Percentiles rank a stretch among this genome's conserved stretches.
These are phyloP conservation scores for Aureobasidium leucospermi DNA, from an alignment of 2,329 filamentous ascomycete genomes.

Conservation along the genomic window DNA sequence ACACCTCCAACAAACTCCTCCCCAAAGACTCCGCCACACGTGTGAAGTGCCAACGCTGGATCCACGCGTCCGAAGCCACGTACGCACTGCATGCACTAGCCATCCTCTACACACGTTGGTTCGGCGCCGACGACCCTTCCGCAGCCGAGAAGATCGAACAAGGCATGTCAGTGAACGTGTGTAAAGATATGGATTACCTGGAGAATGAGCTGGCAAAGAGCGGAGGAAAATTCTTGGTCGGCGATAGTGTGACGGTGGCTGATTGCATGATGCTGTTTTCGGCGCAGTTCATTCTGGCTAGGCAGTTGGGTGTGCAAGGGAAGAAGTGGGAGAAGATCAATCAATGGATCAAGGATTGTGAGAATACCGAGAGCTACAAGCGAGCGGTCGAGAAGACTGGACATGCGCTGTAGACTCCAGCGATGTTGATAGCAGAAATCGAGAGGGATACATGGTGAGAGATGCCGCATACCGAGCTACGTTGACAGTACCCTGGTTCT, in stretches of 20 bases:
- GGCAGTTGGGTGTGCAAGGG: constrained; percentile 31
- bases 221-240: constrained; percentile 34
- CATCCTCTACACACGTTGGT: constrained; percentile 39
- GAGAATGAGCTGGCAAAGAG: constrained; percentile 34
- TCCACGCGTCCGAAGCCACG: constrained; percentile 42
- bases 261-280: constrained; percentile 42
- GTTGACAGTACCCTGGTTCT: too few relatives aligned
- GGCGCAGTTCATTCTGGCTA: constrained; percentile 33
- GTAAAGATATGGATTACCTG: constrained; percentile 40
- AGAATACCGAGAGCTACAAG: constrained; percentile 30
- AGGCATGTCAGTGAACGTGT: constrained; percentile 35
- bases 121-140: constrained; percentile 24
- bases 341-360: constrained; percentile 32
- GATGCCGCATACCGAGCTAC: too few relatives aligned
- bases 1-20: constrained; percentile 31
- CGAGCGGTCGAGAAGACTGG: constrained; percentile 37
- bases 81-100: constrained; percentile 40
- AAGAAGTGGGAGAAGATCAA: constrained; percentile 28
- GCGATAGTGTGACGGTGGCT: constrained; percentile 35
- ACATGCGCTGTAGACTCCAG: constrained; percentile 23
- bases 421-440: too few relatives aligned
- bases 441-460: too few relatives aligned
- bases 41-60: constrained; percentile 35
- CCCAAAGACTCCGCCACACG: constrained; percentile 30
- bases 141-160: constrained; percentile 31